These are phyloP conservation scores for Coemansia sp. DNA, from an alignment of 192 early-diverging fungal species.

Conservation along the genomic window DNA sequence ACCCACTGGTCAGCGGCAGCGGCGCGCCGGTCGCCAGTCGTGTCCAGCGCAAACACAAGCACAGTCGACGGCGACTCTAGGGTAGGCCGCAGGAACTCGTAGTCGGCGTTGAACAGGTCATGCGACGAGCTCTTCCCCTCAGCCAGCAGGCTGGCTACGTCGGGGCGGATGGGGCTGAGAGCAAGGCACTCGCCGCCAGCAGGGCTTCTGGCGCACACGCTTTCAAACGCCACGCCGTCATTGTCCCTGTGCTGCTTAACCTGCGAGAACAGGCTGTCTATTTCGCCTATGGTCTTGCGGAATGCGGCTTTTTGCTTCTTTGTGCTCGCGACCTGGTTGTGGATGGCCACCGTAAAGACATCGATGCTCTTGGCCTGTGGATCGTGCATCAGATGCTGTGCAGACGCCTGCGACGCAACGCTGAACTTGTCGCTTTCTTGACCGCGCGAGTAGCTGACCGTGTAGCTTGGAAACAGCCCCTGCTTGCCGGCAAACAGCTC, in stretches of 20 bases:
- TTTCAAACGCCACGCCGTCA: conserved; percentile 20
- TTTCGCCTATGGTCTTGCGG: conserved; percentile 30
- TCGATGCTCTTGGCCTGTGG: conserved; percentile 15
- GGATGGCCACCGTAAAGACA: conserved; percentile 34
- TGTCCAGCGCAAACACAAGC: conserved; percentile 49
- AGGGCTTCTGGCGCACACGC: conserved; percentile 46
- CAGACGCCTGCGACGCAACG: conserved; percentile 6
- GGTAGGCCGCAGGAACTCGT: conserved; percentile 52
- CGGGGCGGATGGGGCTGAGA: conserved; percentile 56
- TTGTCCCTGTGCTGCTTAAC: conserved; percentile 7
- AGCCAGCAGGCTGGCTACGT: conserved; percentile 11
- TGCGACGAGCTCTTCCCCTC: conserved; percentile 15
- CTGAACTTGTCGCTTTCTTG: conserved; percentile 19
- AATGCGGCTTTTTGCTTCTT: conserved; percentile 27
- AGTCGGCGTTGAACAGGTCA: conserved; percentile 32
- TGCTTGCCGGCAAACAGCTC: conserved; percentile 57
- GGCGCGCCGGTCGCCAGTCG: conserved; percentile 12
- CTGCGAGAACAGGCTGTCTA: conserved; percentile 23
- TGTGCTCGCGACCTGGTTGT: conserved; percentile 8
- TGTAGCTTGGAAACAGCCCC: conserved; percentile 21
- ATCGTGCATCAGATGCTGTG: neutral
- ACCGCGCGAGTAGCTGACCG: conserved; percentile 20
- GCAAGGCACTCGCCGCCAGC: conserved; percentile 52
- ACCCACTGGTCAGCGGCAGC: conserved; percentile 28
- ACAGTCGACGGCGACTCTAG: conserved; percentile 29